Conservation (phyloP, 352 stramenopile genomes). For the Globisporangium radiosum region DNA sequence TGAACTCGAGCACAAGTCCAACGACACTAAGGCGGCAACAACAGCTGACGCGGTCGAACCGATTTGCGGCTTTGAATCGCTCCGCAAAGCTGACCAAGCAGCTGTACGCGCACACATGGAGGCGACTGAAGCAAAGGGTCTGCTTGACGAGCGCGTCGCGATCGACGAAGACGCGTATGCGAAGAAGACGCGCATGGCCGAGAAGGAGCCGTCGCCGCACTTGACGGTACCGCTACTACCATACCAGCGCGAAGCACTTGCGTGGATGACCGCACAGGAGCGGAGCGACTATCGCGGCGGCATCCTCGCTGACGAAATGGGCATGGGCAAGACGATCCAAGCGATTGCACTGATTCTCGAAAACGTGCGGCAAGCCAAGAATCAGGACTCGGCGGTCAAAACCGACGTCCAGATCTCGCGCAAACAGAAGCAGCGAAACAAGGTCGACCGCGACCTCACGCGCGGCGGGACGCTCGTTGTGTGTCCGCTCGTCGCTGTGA, state of each 20-base stretch:
- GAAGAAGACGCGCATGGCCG: conserved; percentile 58
- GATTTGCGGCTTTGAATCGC: conserved; percentile 37
- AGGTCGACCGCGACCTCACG: conserved; percentile 8
- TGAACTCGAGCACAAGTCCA: conserved; percentile 1
- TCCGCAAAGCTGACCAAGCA: conserved; percentile 38
- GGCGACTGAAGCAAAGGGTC: conserved; percentile 34
- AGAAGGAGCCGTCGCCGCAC: conserved; percentile 64
- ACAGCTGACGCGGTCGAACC: conserved; percentile 19
- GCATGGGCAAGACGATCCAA: conserved; percentile 97
- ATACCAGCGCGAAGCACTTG: conserved; percentile 98
- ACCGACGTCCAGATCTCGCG: not conserved
- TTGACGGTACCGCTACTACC: conserved; percentile 91
- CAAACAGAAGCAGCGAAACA: conserved; percentile 2
- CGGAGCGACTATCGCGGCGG: conserved; percentile 85
- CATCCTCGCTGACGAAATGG: conserved; percentile 98
- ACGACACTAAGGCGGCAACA: conserved; percentile 11
- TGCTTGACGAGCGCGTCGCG: conserved; percentile 66
- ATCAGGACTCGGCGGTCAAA: not conserved
- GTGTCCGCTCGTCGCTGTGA: conserved; percentile 95
- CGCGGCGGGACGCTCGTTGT: conserved; percentile 93
- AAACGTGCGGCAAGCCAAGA: conserved; percentile 51
- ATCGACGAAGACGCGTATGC: conserved; percentile 64
- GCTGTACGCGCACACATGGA: conserved; percentile 49
- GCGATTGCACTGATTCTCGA: conserved; percentile 95
- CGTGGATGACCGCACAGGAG: conserved; percentile 94